These are phyloP conservation scores for Podosphaera fusca DNA, from an alignment of 2,329 filamentous ascomycete genomes.

Conservation along the genomic window DNA sequence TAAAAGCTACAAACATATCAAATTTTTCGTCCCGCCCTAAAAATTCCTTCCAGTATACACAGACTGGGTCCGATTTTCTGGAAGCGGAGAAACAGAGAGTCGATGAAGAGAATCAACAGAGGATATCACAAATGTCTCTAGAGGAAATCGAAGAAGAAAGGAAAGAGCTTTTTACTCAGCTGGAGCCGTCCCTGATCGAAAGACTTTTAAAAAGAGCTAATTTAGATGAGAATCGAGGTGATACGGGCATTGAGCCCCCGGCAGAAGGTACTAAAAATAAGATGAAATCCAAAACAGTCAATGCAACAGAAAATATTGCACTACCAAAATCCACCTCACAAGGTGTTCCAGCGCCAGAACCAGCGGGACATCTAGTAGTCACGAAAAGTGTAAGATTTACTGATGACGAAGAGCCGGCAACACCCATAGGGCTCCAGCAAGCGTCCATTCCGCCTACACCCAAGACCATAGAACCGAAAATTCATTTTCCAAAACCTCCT, in stretches of 20 bases:
- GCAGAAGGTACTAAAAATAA: neutral
- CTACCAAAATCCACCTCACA: neutral
- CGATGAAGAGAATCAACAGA: slow-evolving; percentile 57
- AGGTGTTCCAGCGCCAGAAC: slow-evolving; percentile 8
- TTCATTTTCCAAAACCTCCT: slow-evolving; percentile 21
- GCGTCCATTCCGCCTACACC: slow-evolving; percentile 11
- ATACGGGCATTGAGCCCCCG: slow-evolving; percentile 12
- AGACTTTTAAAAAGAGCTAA: slow-evolving; percentile 32
- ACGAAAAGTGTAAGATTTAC: slow-evolving; percentile 20
- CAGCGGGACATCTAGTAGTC: slow-evolving; percentile 15
- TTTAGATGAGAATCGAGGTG: slow-evolving; percentile 15
- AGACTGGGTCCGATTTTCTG: slow-evolving; percentile 15
- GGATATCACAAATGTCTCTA: slow-evolving; percentile 54
- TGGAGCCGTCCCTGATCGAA: slow-evolving; percentile 57
- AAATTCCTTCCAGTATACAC: slow-evolving; percentile 7
- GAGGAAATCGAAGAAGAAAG: slow-evolving; percentile 64
- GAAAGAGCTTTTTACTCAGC: slow-evolving; percentile 52
- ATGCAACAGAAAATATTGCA: neutral
- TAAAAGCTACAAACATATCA: too few species aligned
- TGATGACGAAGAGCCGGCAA: slow-evolving; percentile 19
- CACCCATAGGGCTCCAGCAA: slow-evolving; percentile 19
- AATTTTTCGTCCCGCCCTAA: slow-evolving; percentile 3
- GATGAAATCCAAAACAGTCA: neutral
- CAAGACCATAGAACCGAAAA: slow-evolving; percentile 12
- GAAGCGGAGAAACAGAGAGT: slow-evolving; percentile 47